Conservation (phyloP, 73 alveolate species). For the Paramecium sexaurelia region DNA sequence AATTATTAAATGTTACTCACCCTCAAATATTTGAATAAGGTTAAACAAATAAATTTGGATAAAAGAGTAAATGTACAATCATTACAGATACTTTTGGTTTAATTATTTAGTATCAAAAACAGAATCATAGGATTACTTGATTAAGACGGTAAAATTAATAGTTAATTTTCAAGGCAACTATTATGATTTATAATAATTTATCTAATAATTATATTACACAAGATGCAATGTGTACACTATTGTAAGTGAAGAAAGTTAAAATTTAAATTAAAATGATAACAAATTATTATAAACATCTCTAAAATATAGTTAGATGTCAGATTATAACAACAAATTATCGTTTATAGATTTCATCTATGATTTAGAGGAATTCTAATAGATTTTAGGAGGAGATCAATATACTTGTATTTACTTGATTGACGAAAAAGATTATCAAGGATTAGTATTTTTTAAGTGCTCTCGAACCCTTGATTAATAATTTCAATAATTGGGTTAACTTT, state of each 20-base stretch:
- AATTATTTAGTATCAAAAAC: neutral
- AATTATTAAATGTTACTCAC: neutral
- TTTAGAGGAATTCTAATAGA: neutral
- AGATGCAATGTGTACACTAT: neutral
- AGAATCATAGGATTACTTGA: conserved; percentile 13
- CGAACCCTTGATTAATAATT: conserved; percentile 32
- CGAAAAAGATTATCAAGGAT: neutral
- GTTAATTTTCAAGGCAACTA: neutral
- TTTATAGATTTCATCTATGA: conserved; percentile 51
- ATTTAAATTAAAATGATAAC: neutral
- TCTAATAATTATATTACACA: neutral
- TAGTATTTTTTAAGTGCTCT: conserved; percentile 1
- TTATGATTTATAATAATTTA: conserved; percentile 12
- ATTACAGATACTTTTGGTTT: neutral
- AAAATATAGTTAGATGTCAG: conserved; percentile 36
- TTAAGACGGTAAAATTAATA: neutral
- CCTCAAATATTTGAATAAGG: neutral
- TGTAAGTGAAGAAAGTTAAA: neutral
- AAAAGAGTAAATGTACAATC: neutral
- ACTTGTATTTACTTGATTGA: conserved; percentile 28
- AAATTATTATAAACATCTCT: conserved; percentile 36
- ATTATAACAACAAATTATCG: neutral
- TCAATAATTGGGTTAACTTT: conserved; percentile 34
- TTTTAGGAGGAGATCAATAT: conserved; percentile 6
- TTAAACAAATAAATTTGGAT: neutral